Evolutionary conservation across 768 basidiomycete genomes (phyloP).

Genomic region (Flagelloscypha sp.): DNA sequence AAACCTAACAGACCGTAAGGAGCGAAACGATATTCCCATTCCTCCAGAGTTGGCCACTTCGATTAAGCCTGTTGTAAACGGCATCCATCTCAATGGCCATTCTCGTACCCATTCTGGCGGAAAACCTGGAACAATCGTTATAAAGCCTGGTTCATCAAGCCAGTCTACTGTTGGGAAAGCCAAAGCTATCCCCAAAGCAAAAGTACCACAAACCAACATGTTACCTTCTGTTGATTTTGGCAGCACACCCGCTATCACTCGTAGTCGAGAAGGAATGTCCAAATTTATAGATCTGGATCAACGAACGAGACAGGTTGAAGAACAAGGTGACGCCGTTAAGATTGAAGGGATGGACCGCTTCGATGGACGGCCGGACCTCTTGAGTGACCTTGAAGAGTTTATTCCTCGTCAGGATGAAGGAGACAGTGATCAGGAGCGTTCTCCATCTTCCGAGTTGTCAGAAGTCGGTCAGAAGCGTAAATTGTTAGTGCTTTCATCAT

Average conservation of each 20-base stretch:
- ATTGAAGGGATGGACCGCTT: conserved; percentile 12
- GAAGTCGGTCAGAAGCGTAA: conserved; percentile 59
- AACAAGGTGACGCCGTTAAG: conserved; percentile 8
- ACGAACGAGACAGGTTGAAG: conserved; percentile 34
- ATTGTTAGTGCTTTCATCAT: conserved; percentile 28
- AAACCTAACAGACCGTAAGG: conserved; percentile 84
- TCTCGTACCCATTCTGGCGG: conserved; percentile 33
- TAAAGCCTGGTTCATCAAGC: no score
- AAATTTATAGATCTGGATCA: conserved; percentile 53
- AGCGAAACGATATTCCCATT: conserved; percentile 64
- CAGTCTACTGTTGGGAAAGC: conserved; percentile 17
- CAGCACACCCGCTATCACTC: conserved; percentile 60
- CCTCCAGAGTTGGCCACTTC: conserved; percentile 32
- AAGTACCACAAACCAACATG: conserved; percentile 1
- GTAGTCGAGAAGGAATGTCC: conserved; percentile 70
- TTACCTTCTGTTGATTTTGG: conserved; percentile 36
- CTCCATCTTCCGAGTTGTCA: conserved; percentile 14
- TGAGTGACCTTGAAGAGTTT: conserved; percentile 10
- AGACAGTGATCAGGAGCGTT: conserved; percentile 23
- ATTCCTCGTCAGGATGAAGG: conserved; percentile 18
- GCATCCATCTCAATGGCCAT: conserved; percentile 37
- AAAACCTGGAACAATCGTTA: conserved; percentile 19
- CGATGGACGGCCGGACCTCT: conserved; percentile 29
- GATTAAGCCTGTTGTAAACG: conserved; percentile 22
- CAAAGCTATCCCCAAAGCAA: conserved; percentile 9